Base-by-base conservation (phyloP, 176 grass and related monocot genomes). In the Panicum miliaceum region DNA sequence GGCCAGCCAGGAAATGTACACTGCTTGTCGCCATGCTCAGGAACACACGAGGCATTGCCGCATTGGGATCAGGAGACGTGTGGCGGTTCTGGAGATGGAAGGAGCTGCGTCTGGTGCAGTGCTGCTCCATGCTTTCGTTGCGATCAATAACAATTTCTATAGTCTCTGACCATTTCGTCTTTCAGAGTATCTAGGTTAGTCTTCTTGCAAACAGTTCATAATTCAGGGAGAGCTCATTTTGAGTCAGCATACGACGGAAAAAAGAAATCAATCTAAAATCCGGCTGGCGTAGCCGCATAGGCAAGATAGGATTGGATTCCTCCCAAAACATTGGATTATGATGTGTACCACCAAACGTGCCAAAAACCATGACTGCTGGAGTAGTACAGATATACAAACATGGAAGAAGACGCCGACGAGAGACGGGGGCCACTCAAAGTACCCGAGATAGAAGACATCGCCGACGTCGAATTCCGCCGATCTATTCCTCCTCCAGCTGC, bases 391-490 rank as follows among this genome's bases (percentile, higher is more conserved):
- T 32, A 32, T 32, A 32, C 2, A 10, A 10, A 35, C 25, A 65
- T 25, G 4, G 14, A 16, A 73, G 23, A 74, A 25, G 63, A 64
- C 12, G 19, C 20, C 38, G 20, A 54, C 6, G 8, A 29, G 12
- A n/a, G 7, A 0, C 38, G 8, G 22, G 15, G 22, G 20, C 20
- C 18, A 13, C 76, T 85, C 76, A 76, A 74, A 79, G 8, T 25
- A 51, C 20, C 60, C n/a, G 59, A 51, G 82, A 68, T 71, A 76
- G 77, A 85, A 80, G 42, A 50, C 38, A 50, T 80, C 35, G 83
- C 72, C 88, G 41, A 81, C 68, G 71, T 64, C 53, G 34, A 71
- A 74, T 71, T 60, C 42, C 41, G 26, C 42, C 22, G 19, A 27
- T 75, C 3, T 22, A 18, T 84, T 89, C 60, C 36, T 72, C 58